Percentiles rank a stretch among this genome's conserved stretches.
Evolutionary conservation across 352 stramenopile species (phyloP).

Genomic region (Phytophthora hibernalis): DNA sequence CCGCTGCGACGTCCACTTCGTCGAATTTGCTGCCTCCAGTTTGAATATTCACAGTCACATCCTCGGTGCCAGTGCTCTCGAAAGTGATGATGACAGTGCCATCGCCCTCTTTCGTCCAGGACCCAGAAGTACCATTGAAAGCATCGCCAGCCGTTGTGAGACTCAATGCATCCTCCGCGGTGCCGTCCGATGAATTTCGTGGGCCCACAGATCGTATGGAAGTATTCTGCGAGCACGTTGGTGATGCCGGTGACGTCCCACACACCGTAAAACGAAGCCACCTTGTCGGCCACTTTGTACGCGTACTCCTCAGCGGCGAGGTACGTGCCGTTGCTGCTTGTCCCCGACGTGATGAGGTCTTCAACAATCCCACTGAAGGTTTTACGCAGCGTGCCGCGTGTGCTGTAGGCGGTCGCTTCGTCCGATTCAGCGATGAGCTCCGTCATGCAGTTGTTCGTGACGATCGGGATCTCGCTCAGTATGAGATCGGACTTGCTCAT

Average conservation of each 20-base stretch:
- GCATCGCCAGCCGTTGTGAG: neutral
- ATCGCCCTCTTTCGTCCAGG: constrained; percentile 10
- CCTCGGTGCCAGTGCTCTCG: constrained; percentile 6
- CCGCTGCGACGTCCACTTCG: constrained; percentile 4
- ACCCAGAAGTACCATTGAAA: neutral
- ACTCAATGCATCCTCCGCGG: constrained; percentile 30
- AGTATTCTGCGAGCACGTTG: constrained; percentile 43
- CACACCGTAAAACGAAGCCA: constrained; percentile 37
- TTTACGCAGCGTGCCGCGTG: constrained; percentile 7
- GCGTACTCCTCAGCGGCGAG: constrained; percentile 37
- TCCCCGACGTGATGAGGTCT: constrained; percentile 10
- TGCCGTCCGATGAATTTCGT: constrained; percentile 43
- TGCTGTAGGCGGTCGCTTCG: constrained; percentile 26
- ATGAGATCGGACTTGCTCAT: constrained; percentile 44
- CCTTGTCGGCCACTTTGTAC: constrained; percentile 40
- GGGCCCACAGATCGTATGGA: constrained; percentile 56
- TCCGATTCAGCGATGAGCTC: constrained; percentile 40
- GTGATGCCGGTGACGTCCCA: constrained; percentile 53
- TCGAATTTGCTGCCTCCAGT: constrained; percentile 11
- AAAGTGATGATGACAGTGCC: constrained; percentile 7
- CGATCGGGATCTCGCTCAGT: constrained; percentile 48
- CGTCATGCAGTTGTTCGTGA: constrained; percentile 40
- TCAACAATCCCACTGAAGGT: constrained; percentile 10
- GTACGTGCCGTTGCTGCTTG: constrained; percentile 5
- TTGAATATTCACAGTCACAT: constrained; percentile 17